Evolutionary conservation across 345 rosid genomes (phyloP).

Genomic region (Lagerstroemia speciosa): DNA sequence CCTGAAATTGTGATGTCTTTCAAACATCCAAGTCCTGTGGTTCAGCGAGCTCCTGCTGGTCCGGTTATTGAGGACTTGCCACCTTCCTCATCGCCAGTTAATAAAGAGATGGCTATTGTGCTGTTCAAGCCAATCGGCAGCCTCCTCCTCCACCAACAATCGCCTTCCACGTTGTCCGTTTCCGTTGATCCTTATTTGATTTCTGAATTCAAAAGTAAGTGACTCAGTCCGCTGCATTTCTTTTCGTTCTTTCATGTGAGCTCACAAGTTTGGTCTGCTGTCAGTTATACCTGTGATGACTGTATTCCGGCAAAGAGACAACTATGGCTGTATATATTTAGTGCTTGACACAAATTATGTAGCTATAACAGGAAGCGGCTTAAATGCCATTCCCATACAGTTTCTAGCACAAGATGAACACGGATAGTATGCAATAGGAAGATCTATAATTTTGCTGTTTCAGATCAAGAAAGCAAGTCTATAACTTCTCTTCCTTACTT

Average conservation of each 20-base stretch:
- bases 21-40: neutral
- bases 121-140: conserved; percentile 35
- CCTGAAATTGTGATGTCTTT: conserved; percentile 13
- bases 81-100: conserved; percentile 13
- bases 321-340: neutral
- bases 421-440: too few species aligned
- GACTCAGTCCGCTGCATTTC: neutral
- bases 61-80: conserved; percentile 10
- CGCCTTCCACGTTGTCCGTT: conserved; percentile 20
- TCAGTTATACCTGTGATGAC: neutral
- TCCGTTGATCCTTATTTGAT: conserved; percentile 32
- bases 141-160: neutral
- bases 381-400: neutral
- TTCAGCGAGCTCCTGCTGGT: neutral
- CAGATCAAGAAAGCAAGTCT: too few species aligned
- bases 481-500: too few species aligned
- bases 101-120: conserved; percentile 61
- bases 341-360: neutral
- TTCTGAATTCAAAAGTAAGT: conserved; percentile 48
- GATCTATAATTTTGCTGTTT: too few species aligned
- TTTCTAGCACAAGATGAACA: too few species aligned
- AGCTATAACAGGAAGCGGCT: neutral
- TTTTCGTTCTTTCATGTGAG: neutral
- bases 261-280: neutral
- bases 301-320: neutral